Base-by-base conservation (phyloP, 2,329 filamentous ascomycete species). In the Exserohilum turcica region DNA sequence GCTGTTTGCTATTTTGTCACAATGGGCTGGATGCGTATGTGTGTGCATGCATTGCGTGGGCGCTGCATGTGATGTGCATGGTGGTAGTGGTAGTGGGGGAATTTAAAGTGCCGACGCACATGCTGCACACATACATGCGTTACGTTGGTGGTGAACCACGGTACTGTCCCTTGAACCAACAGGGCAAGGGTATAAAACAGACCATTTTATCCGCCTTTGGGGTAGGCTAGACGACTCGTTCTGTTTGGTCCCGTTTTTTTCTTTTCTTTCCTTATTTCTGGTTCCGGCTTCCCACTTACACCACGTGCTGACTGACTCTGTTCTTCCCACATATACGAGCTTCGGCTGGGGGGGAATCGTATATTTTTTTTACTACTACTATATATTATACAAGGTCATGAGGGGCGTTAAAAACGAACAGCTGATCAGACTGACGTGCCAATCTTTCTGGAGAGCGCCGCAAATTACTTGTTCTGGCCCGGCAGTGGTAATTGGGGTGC, bases 401-500 rank as follows among this genome's bases (percentile, higher is more conserved):
- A 54, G 50, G 31, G 50, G 42, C 50, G 42, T 54, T 47, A 54
- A 15, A 39, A 24, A 9, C 24, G 21, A 27, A 35, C 42, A 36
- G 13, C 35, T 48, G 29, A 16, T 19, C 16, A 40, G 48, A 9
- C 43, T 47, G 19, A 27, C n/a, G 36, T n/a, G 44, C 27, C n/a
- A 29, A 6, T 24, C 7, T 24, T 31, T 33, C 13, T 16, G 9
- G 29, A 7, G 7, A 24, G 21, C 19, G 24, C 19, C 28, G 18
- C 36, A 12, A 27, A 28, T 29, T 49, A 53, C 36, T 38, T 53
- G 33, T 63, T 65, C 45, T 57, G 58, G 19, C 66, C 59, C 13
- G 61, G 62, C 24, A 71, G 56, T 15, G 71, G 70, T 43, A 73
- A 54, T 53, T 73, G 70, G 10, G 72, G 72, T 37, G 72, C 67